These are phyloP conservation scores for Chlamydomonas sphaeroides DNA, from an alignment of 139 green algal genomes.

Conservation along the genomic window DNA sequence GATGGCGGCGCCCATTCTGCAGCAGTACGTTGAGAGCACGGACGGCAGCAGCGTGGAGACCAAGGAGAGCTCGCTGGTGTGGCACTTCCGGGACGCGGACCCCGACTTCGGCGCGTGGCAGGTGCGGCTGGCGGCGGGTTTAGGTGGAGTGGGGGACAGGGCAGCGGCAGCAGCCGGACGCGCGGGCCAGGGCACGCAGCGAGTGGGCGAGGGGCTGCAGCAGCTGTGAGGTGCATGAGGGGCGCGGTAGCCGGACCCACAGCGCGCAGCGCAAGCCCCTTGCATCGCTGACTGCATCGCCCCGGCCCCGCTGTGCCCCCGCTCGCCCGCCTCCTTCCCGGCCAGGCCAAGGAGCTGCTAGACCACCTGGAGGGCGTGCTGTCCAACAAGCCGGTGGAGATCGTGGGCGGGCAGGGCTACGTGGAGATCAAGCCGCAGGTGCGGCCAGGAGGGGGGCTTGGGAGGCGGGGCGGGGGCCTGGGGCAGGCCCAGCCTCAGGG, in stretches of 20 bases:
- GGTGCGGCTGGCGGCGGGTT: too few relatives aligned
- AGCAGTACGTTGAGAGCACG: constrained; percentile 86
- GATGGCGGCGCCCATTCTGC: constrained; percentile 84
- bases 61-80: constrained; percentile 94
- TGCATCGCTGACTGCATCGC: neutral
- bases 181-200: too few relatives aligned
- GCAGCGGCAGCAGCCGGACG: neutral
- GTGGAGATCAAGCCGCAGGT: constrained; percentile 92
- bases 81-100: constrained; percentile 96
- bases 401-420: constrained; percentile 81
- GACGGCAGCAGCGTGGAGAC: constrained; percentile 93
- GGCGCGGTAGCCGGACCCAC: too few relatives aligned
- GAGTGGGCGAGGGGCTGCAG: too few relatives aligned
- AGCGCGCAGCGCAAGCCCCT: too few relatives aligned
- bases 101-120: constrained; percentile 97
- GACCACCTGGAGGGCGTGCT: constrained; percentile 98
- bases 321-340: neutral
- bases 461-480: neutral
- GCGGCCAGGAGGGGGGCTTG: neutral
- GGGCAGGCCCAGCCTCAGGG: too few relatives aligned
- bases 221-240: too few relatives aligned
- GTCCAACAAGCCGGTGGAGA: constrained; percentile 89
- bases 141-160: neutral
- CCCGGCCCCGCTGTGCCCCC: too few relatives aligned
- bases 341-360: constrained; percentile 96